Conservation (phyloP, 2,329 filamentous ascomycete genomes). For the Clarireedia hainanense region DNA sequence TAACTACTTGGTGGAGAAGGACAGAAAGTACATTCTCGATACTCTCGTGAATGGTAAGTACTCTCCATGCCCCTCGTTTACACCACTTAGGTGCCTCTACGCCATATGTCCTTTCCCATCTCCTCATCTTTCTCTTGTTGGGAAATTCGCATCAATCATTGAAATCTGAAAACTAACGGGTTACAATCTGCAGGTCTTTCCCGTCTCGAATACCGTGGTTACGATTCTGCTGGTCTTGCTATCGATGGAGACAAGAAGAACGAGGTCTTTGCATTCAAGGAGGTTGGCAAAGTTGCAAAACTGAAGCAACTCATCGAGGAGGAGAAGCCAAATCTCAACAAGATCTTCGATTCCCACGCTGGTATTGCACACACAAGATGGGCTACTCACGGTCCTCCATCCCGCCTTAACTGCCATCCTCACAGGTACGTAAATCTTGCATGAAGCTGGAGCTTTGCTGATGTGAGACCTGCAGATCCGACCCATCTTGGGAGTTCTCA, state of each 20-base stretch:
- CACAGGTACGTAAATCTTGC: constrained; percentile 61
- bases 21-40: constrained; percentile 91
- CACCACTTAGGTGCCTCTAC: neutral
- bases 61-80: constrained; percentile 3
- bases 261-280: constrained; percentile 94
- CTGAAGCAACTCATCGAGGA: constrained; percentile 87
- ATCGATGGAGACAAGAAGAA: constrained; percentile 98
- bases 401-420: constrained; percentile 93
- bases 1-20: constrained; percentile 98
- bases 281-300: constrained; percentile 98
- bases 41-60: constrained; percentile 77
- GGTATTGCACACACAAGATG: constrained; percentile 98
- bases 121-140: neutral
- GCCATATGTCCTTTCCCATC: neutral
- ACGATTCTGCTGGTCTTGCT: constrained; percentile 93
- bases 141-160: neutral
- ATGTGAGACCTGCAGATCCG: constrained; percentile 54
- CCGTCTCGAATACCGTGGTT: constrained; percentile 95
- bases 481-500: constrained; percentile 90
- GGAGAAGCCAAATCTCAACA: constrained; percentile 74
- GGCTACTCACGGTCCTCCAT: constrained; percentile 95
- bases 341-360: constrained; percentile 95
- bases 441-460: constrained; percentile 9
- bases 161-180: neutral
- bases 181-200: constrained; percentile 46